Evolutionary conservation across 257 asterid genomes (phyloP), one percentile per base, ranked within the genome.

Genomic region (Nicotiana tomentosiformis): DNA sequence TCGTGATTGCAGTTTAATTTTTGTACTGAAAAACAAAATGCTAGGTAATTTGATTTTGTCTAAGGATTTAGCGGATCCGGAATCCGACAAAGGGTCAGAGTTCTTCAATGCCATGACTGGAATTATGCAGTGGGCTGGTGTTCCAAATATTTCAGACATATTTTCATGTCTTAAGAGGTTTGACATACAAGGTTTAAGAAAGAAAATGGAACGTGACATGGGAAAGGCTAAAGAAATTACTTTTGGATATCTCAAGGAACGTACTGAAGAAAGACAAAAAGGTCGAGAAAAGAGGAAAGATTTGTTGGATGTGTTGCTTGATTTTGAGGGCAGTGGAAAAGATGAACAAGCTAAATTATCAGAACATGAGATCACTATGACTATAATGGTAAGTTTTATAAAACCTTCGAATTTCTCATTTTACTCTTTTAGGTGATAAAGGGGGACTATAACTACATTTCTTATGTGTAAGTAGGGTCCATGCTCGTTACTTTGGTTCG

Each of bases 31-130:
- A 39, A 39, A 5, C 7, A 39, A 1, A 1, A 89, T 86, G 93
- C 39, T 92, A 18, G 96, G 91, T 66, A 91, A 91, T 43, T 49
- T 92, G 4, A 87, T 92, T 91, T 53, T 92, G 43, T 92, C 93
- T 4, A 84, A 86, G 20, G 91, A 92, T 58, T 82, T 92, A 55
- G 89, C 89, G 51, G 84, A 84, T 83, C 89, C 93, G 1, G 82
- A 86, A 0, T 86, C 93, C 0, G 87, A 35, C 7, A 84, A 88
- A 60, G 93, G 89, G 4, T 87, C 94, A 20, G 89, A 85, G 49
- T 91, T 92, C 51, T 90, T 90, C 39, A 77, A 69, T 1, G 90
- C 93, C 16, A 91, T 90, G 92, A 61, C 69, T 10, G 90, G 89
- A 51, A 26, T 92, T 20, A 87, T 88, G 91, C 89, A 87, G 84